Percentiles rank a stretch among this genome's conserved stretches.
Conservation (phyloP, 2,329 filamentous ascomycete genomes). For the Ilyonectria destructans region DNA sequence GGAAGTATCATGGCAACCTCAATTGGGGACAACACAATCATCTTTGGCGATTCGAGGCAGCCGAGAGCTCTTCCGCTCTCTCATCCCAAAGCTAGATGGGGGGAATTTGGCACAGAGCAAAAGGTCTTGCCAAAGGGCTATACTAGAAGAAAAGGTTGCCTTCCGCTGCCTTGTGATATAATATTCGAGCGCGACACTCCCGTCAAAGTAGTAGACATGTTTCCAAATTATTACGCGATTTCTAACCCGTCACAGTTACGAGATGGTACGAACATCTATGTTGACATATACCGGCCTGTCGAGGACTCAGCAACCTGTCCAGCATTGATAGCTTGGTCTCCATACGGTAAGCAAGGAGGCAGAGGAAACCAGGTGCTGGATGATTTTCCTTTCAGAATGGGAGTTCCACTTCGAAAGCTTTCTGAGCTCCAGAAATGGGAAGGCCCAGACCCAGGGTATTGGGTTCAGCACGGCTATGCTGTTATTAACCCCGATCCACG, state of each 20-base stretch:
- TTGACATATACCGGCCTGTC: constrained; percentile 62
- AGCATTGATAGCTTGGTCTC: constrained; percentile 61
- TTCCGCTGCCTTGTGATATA: too few relatives aligned
- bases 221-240: too few relatives aligned
- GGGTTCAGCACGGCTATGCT: constrained; percentile 49
- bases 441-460: constrained; percentile 51
- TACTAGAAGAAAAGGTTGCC: too few relatives aligned
- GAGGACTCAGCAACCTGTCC: constrained; percentile 54
- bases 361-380: constrained; percentile 55
- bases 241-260: neutral
- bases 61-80: too few relatives aligned
- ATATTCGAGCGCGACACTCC: too few relatives aligned
- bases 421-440: constrained; percentile 51
- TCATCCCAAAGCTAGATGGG: too few relatives aligned
- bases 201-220: too few relatives aligned
- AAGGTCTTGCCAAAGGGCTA: too few relatives aligned
- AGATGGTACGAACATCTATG: constrained; percentile 60
- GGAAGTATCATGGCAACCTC: too few relatives aligned
- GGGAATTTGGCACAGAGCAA: too few relatives aligned
- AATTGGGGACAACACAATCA: too few relatives aligned
- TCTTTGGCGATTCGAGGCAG: too few relatives aligned
- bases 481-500: constrained; percentile 51
- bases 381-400: constrained; percentile 52
- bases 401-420: constrained; percentile 49
- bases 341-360: constrained; percentile 63